phyloP scores from a whole-genome alignment of 129 eudicot genomes.

The Glebionis coronaria region DNA sequence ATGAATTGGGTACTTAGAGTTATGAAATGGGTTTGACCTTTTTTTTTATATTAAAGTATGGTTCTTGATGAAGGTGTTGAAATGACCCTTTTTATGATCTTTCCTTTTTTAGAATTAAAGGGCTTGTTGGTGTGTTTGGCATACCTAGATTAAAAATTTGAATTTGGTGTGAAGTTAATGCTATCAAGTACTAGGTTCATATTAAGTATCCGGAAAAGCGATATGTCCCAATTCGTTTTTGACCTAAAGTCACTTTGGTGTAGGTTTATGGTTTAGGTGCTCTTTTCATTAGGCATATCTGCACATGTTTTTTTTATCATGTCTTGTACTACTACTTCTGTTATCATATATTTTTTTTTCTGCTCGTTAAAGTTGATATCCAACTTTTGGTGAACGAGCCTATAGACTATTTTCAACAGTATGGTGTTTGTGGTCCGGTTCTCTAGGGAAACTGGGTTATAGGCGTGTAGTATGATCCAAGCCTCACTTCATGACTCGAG shows the following conservation, averaged over 20 bases:
- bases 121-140: not conserved
- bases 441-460: not conserved
- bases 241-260: slow-evolving; percentile 4
- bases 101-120: not conserved
- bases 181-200: slow-evolving; percentile 8
- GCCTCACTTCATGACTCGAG: not conserved
- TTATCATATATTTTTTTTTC: not conserved
- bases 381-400: too few species aligned
- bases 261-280: not conserved
- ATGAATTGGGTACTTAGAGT: slow-evolving; percentile 4
- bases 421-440: not conserved
- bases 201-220: not conserved
- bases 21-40: not conserved
- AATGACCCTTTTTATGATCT: slow-evolving; percentile 4
- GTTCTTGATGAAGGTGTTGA: not conserved
- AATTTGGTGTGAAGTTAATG: not conserved
- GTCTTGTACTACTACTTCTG: slow-evolving; percentile 10
- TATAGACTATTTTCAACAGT: not conserved
- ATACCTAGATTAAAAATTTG: too few species aligned
- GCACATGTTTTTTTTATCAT: slow-evolving; percentile 10
- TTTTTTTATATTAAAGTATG: too few species aligned
- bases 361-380: too few species aligned
- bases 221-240: slow-evolving; percentile 2
- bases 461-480: not conserved
- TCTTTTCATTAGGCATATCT: slow-evolving; percentile 3